Evolutionary conservation across 192 early-diverging fungal species (phyloP).

Genomic region (Coemansia nantahalensis): DNA sequence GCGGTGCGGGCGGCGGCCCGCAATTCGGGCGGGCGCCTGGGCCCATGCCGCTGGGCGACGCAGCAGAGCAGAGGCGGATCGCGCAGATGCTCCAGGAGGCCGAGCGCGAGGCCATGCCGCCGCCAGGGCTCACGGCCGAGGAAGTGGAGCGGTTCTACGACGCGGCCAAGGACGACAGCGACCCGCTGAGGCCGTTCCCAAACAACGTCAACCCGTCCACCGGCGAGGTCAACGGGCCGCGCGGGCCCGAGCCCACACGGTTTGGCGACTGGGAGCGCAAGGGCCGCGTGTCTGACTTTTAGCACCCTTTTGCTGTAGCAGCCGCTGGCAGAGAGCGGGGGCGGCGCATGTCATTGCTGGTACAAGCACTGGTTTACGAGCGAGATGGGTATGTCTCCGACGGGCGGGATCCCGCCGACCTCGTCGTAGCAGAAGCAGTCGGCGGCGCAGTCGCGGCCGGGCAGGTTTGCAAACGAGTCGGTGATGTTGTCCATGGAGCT

Average conservation of each 20-base stretch:
- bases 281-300: conserved; percentile 73
- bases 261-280: conserved; percentile 84
- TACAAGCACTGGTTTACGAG: conserved; percentile 72
- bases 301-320: no score
- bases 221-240: conserved; percentile 71
- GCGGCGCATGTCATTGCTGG: no score
- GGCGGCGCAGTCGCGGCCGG: conserved; percentile 14
- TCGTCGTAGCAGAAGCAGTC: conserved; percentile 27
- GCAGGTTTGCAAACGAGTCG: conserved; percentile 53
- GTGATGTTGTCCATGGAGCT: conserved; percentile 72
- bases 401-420: conserved; percentile 45
- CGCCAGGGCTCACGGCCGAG: conserved; percentile 32
- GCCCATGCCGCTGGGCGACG: conserved; percentile 66
- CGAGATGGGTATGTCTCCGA: conserved; percentile 55
- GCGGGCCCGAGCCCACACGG: conserved; percentile 75
- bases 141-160: conserved; percentile 51
- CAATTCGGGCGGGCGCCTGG: conserved; percentile 47
- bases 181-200: conserved; percentile 56
- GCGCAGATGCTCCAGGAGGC: conserved; percentile 54
- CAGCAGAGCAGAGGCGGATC: conserved; percentile 59
- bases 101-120: conserved; percentile 40
- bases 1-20: neutral
- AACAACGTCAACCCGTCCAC: conserved; percentile 67
- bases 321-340: no score
- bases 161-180: conserved; percentile 39